Evolutionary conservation across 495 filamentous ascomycete genomes (phyloP), one percentile per base, ranked within the genome.

Genomic region (Aspergillus campestris): DNA sequence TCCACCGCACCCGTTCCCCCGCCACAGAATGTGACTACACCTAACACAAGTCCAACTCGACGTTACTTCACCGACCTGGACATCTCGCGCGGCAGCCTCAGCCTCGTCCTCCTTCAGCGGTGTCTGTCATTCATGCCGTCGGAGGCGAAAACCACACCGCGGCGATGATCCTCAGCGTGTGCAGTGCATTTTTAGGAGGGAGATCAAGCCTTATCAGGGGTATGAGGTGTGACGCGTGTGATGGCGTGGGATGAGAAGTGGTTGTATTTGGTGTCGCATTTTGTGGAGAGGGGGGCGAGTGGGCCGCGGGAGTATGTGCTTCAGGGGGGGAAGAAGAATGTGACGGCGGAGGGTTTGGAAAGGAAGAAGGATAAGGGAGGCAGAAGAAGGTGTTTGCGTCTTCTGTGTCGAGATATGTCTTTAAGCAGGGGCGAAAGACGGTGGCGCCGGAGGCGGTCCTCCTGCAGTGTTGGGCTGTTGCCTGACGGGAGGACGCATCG

Each of bases 41-140:
- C 69, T 47, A 86, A 32, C 87, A 92, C 75, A 92, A 92, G 58
- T 83, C 78, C 52, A 92, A 92, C 69, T 77, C 70, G 44, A 92
- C 87, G 4, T n/a, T 92, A 87, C 72, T 90, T 89, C 62, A 69
- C 81, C 55, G 87, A 91, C 61, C 75, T 89, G 11, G 87, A 91
- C 62, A 73, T 87, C 34, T 72, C 74, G 34, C 81, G 87, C 10
- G 79, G 77, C 0, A 78, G 87, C 50, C 66, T 85, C 2, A 61
- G 37, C 29, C 79, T 41, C 11, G 13, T 41, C 84, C 0, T 64
- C 81, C 30, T 57, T 72, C 63, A 49, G 65, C 57, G 44, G 72
- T 64, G 47, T 74, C 74, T 59, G 44, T 53, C 34, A 52, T 45
- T 34, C 30, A 40, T 70, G 27, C 40, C n/a, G 6, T 50, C 3